Evolutionary conservation across 805 yeast genomes (phyloP), one percentile per base, ranked within the genome.

Genomic region (Candida methanosorbosa): DNA sequence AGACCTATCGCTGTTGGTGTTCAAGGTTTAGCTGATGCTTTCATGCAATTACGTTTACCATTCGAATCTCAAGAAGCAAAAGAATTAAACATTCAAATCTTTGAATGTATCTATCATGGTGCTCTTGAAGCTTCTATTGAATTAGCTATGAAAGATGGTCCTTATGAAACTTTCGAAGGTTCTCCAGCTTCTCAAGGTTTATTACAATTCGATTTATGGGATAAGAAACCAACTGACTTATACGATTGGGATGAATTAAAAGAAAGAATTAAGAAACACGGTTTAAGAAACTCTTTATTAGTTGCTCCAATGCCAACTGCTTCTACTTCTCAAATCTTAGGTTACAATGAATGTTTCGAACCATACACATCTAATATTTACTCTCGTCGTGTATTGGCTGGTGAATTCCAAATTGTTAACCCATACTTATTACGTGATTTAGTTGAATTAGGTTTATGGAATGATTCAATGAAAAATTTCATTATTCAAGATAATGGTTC

Each of bases 281-380:
- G 80, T 30, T 46, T 73, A 30, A 65, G 80, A 57, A 73, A 73
- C 58, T 73, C 80, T 25, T 61, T 73, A 44, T 64, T 73, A 44
- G 77, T 73, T 41, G 80, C 80, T 1, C 78, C 78, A 40, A 73
- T 73, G 80, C 80, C 80, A 29, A 73, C 80, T 39, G 79, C 79
- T n/a, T 73, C 79, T 18, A 73, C 79, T 5, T 73, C 79, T 9
- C 80, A 73, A 53, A 73, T 73, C 40, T 63, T 73, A 49, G 80
- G 79, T 43, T 68, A 66, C 55, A 73, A 71, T 49, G 80, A 73
- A 53, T 73, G 79, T 52, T 73, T 73, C 50, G 80, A 73, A 56
- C 80, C 80, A 26, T 72, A 66, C 57, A 73, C 80, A 20, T 73
- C 79, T 18, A 73, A 73, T 54, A 73, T 73, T 48, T 73, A 73